phyloP scores from a whole-genome alignment of 805 yeast species.

The Kluyveromyces siamensis region DNA sequence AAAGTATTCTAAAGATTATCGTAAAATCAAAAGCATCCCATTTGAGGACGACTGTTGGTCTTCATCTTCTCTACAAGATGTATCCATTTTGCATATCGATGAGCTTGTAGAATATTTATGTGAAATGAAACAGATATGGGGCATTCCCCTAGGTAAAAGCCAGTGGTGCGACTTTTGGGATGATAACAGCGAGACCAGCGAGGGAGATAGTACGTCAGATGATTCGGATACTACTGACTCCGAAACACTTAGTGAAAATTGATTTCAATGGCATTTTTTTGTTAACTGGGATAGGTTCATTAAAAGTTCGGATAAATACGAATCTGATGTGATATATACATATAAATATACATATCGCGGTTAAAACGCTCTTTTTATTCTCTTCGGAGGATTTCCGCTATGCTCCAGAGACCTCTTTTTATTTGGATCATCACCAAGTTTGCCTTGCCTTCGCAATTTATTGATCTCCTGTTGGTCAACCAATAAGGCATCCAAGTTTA shows the following conservation, averaged over 20 bases:
- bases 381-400: conserved; percentile 18
- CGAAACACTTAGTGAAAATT: too few species aligned
- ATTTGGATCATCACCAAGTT: conserved; percentile 15
- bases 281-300: too few species aligned
- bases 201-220: conserved; percentile 16
- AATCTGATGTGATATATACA: too few species aligned
- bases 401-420: conserved; percentile 20
- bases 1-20: conserved; percentile 50
- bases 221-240: conserved; percentile 6
- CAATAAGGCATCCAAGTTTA: conserved; percentile 59
- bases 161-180: conserved; percentile 24
- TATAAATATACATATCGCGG: not conserved
- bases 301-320: too few species aligned
- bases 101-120: conserved; percentile 61
- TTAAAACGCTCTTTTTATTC: conserved; percentile 29
- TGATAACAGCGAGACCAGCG: conserved; percentile 13
- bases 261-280: too few species aligned
- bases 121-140: conserved; percentile 52
- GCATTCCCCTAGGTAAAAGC: conserved; percentile 64
- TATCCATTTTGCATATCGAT: conserved; percentile 48
- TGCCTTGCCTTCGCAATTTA: conserved; percentile 21
- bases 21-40: conserved; percentile 50
- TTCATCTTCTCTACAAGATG: conserved; percentile 11
- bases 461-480: conserved; percentile 34
- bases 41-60: conserved; percentile 30